phyloP scores from a whole-genome alignment of 768 basidiomycete genomes.

The Suillus variegatus region DNA sequence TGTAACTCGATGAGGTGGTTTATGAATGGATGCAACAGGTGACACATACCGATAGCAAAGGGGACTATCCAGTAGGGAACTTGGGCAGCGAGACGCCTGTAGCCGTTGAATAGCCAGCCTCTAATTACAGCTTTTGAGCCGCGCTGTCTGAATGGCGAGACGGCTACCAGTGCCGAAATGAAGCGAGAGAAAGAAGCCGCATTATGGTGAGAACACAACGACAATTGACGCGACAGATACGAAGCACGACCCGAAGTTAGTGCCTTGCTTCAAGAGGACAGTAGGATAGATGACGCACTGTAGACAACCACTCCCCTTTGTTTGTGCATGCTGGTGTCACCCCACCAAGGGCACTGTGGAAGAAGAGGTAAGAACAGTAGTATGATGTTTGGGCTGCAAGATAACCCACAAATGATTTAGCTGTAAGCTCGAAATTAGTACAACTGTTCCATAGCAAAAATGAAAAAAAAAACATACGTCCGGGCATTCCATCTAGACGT shows the following conservation, averaged over 20 bases:
- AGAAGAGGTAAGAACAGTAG: background rate
- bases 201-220: background rate
- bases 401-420: conserved; percentile 77
- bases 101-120: conserved; percentile 86
- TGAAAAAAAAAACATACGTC: conserved; percentile 52
- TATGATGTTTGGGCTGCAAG: background rate
- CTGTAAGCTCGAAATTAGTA: conserved; percentile 37
- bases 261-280: background rate
- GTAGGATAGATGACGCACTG: conserved; percentile 53
- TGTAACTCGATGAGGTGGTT: conserved; percentile 29
- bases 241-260: background rate
- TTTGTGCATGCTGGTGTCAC: conserved; percentile 66
- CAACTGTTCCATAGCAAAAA: background rate
- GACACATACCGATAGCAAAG: conserved; percentile 68
- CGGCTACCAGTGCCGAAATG: conserved; percentile 42
- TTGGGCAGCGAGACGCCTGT: conserved; percentile 72
- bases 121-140: conserved; percentile 70
- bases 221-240: background rate
- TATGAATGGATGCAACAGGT: background rate
- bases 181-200: background rate
- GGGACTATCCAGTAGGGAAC: conserved; percentile 80
- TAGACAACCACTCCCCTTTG: conserved; percentile 81
- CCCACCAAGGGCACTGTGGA: conserved; percentile 87
- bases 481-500: conserved; percentile 77
- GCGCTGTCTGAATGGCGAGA: conserved; percentile 83